Evolutionary conservation across 2,329 filamentous ascomycete species (phyloP), one percentile per base, ranked within the genome.

Genomic region (Talaromyces pinophilus): DNA sequence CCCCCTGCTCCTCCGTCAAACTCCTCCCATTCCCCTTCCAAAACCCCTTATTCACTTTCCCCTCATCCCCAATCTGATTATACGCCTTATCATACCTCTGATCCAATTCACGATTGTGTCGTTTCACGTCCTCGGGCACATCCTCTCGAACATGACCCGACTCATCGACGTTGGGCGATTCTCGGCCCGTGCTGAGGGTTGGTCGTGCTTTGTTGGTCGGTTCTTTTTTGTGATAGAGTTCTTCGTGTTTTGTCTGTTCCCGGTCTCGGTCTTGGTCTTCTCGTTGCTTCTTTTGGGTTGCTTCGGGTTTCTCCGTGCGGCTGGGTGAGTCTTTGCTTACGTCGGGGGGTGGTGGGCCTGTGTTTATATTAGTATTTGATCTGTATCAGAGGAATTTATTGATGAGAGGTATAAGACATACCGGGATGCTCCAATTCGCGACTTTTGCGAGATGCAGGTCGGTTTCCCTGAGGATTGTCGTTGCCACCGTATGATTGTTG

Each of bases 171-270:
- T 77, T 72, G 8, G 72, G 71, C 1, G 76, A 75, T 48, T 75
- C 70, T 10, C 67, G 70, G 7, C 72, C 74, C 55, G 74, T 72
- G n/a, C 62, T 69, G 11, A 79, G 69, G 2, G 76, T 78, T 15
- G 77, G 76, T 4, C 68, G 70, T 22, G 77, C 75, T 2, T 77
- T 73, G 63, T 79, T 78, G 48, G 76, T 78, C 2, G 76, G 66
- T 46, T 28, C 50, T 48, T 63, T 70, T 63, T 50, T 60, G 15
- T 59, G 59, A 17, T 62, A 38, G 30, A 25, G 52, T 3, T 57
- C 40, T 28, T 60, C 54, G 8, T 38, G 62, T n/a, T 59, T n/a
- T 22, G 8, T 10, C 35, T 59, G 38, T 38, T 28, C 15, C 11
- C 33, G 8, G 5, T 22, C 7, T 52, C 28, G 62, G 5, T 59